Base-by-base conservation (phyloP, 768 basidiomycete species). In the Tulasnella sp. region DNA sequence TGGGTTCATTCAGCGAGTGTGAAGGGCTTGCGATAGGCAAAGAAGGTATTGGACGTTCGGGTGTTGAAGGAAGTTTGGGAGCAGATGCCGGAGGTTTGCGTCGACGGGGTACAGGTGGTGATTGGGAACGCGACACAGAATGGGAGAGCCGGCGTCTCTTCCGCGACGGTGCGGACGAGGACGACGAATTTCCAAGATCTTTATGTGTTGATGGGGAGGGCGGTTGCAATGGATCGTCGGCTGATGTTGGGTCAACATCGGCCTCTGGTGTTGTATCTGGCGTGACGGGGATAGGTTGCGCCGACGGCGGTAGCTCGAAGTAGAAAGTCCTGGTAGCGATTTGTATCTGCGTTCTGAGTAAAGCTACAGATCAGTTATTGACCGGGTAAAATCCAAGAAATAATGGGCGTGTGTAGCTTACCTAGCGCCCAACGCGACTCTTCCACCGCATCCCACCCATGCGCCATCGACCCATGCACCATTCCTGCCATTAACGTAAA, bases 381-480 rank as follows among this genome's bases (percentile, higher is more conserved):
- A 13, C 8, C 38, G 23, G 17, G 2, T 24, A 66, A 17, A 66
- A 59, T 56, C 68, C 64, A n/a, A n/a, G n/a, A 62, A 54, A 61
- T 30, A 29, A 53, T 15, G n/a, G 21, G 8, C 21, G 34, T 11
- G 30, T 8, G 32, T 4, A 49, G 26, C 77, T 51, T 61, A 92
- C 95, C 89, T 80, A 70, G 92, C 89, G 38, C 84, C 77, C 21
- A 99, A 75, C 29, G 87, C 80, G n/a, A 92, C 86, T 62, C 84
- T 81, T 62, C 86, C 85, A 15, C 94, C 91, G 64, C 88, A 85
- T 10, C 86, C 87, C 51, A 84, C 84, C 88, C 94, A 99, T n/a
- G 88, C 83, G 29, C 93, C 94, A 64, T 98, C 93, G 3, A 99
- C 92, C 87, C 94, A 97, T 17, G 93, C 93, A 11, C 96, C 96